Base-by-base conservation (phyloP, 2,329 filamentous ascomycete genomes). In the Fusarium buxicola region DNA sequence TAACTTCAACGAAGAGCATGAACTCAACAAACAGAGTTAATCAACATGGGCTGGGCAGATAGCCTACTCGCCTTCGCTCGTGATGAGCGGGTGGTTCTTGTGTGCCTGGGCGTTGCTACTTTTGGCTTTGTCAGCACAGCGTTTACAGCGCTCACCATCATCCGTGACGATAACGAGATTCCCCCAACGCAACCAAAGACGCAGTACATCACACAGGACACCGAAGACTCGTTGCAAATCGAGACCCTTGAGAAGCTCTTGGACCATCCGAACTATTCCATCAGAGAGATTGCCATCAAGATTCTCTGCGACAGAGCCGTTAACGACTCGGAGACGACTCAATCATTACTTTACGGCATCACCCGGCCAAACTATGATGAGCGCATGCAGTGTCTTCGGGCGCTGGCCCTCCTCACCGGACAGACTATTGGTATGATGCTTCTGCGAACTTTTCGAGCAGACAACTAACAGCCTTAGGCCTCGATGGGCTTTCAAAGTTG, bases 171-270 rank as follows among this genome's bases (percentile, higher is more conserved):
- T 49, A 89, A 89, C 63, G 84, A 88, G 74, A 85, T 95, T 70
- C 86, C 86, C 58, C 84, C 86, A 31, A 72, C 80, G 32, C 85
- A 87, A 58, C 87, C 87, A 31, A 89, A 89, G 72, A 86, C 89
- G 46, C 86, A 89, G 66, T 91, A 91, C 73, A 90, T 92, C 63
- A 90, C 87, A 12, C 88, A 92, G 73, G 87, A 90, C 21, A 91
- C 89, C 3, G 90, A 93, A 70, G 89, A 92, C 71, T 85, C 89
- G 3, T 80, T 93, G 36, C 85, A 87, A 55, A 72, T 87, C 10
- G 81, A 83, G 36, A 93, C 91, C 0, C 80, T 94, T 9, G 81
- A 87, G 47, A 89, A 86, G 63, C 82, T 94, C 5, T 79, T 91
- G 11, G 81, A 84, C 47, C 90, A 90, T 73, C 89, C 89, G 58